Conservation (phyloP, 2,329 filamentous ascomycete species). For the Biscogniauxia sp. region DNA sequence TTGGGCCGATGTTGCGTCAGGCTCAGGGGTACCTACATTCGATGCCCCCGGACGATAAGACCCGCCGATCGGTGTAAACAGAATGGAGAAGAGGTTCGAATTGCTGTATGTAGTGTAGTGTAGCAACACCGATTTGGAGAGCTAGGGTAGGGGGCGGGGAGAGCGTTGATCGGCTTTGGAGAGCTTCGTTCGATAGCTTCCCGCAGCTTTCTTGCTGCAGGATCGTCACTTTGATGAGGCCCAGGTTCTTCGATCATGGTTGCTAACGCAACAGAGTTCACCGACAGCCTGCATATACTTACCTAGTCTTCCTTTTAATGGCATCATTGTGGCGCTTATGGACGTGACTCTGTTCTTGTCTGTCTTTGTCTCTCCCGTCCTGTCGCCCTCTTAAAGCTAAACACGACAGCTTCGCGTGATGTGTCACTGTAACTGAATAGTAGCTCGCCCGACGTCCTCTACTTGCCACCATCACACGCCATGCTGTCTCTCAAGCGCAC, state of each 20-base stretch:
- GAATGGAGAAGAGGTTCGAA: too few relatives aligned
- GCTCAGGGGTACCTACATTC: conserved; percentile 1
- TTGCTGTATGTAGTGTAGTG: too few relatives aligned
- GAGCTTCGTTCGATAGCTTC: neutral
- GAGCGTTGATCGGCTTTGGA: neutral
- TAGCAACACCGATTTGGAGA: too few relatives aligned
- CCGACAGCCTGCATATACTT: neutral
- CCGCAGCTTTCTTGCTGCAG: neutral
- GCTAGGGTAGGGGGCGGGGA: neutral
- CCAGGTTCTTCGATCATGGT: neutral
- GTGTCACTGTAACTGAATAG: neutral
- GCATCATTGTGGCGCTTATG: neutral
- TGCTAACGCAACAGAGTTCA: neutral
- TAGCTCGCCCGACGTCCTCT: neutral
- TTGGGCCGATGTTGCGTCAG: neutral
- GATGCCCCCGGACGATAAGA: neutral
- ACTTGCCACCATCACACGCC: conserved; percentile 3
- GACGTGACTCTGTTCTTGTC: neutral
- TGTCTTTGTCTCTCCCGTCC: neutral
- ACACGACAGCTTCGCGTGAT: neutral
- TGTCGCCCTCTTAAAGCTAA: neutral
- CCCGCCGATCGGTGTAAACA: neutral
- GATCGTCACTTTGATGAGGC: neutral
- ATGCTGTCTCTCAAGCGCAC: conserved; percentile 25
- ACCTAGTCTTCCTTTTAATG: neutral